phyloP scores from a whole-genome alignment of 2,329 filamentous ascomycete genomes.

The Cadophora sp. region DNA sequence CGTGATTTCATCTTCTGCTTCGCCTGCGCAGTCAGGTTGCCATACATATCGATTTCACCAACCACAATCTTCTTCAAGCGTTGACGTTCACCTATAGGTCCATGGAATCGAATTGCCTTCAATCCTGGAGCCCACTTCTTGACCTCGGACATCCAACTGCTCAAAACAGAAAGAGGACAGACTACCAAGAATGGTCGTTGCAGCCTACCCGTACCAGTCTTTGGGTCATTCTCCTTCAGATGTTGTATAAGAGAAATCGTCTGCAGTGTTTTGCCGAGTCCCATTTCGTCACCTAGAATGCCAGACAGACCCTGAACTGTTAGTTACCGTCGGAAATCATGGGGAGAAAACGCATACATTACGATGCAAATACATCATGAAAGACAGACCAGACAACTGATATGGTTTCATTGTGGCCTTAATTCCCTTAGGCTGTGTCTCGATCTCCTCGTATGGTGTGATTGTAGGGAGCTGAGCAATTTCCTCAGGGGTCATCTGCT shows the following conservation, averaged over 20 bases:
- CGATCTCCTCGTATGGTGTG: conserved; percentile 42
- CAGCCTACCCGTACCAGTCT: conserved; percentile 47
- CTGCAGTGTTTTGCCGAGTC: conserved; percentile 57
- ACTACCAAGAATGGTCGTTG: conserved; percentile 54
- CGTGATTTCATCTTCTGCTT: conserved; percentile 39
- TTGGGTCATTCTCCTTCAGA: conserved; percentile 50
- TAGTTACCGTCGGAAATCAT: background rate
- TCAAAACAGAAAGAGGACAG: conserved; percentile 58
- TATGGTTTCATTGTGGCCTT: conserved; percentile 59
- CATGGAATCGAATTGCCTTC: conserved; percentile 56
- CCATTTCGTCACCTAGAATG: conserved; percentile 58
- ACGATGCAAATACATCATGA: conserved; percentile 54
- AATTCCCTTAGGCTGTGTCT: conserved; percentile 46
- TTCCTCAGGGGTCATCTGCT: conserved; percentile 35
- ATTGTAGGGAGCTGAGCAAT: conserved; percentile 35
- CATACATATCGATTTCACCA: conserved; percentile 54
- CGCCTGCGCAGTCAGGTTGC: conserved; percentile 46
- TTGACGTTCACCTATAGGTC: conserved; percentile 50
- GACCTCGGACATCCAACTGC: conserved; percentile 55
- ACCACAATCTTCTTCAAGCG: conserved; percentile 54
- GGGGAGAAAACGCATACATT: conserved; percentile 43
- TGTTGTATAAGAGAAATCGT: conserved; percentile 57
- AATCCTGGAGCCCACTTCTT: conserved; percentile 55
- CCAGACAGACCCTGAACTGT: conserved; percentile 47
- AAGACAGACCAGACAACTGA: conserved; percentile 57